Percentiles rank a stretch among this genome's conserved stretches.
phyloP scores from a whole-genome alignment of 2,329 filamentous ascomycete species.

The Penicillium verrucosum region DNA sequence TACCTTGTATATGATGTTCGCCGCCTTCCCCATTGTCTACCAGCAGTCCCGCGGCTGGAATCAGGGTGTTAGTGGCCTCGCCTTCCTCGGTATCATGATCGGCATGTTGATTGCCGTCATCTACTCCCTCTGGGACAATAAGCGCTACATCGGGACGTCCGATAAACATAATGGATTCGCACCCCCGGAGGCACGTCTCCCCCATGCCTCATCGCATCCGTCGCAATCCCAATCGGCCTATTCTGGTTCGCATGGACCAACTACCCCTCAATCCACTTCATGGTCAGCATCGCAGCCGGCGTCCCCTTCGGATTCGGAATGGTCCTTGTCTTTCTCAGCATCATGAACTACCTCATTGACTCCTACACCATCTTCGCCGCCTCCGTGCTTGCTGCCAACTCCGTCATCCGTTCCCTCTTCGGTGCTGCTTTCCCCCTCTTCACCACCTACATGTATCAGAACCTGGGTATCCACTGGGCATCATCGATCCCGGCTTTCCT shows the following conservation, averaged over 20 bases:
- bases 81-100: conserved; percentile 33
- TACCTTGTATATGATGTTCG: conserved; percentile 32
- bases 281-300: conserved; percentile 25
- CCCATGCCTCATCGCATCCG: conserved; percentile 24
- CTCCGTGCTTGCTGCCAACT: conserved; percentile 26
- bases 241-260: conserved; percentile 38
- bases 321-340: conserved; percentile 25
- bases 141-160: conserved; percentile 22
- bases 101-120: conserved; percentile 28
- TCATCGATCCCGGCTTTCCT: conserved; percentile 26
- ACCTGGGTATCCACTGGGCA: conserved; percentile 28
- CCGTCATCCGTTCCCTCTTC: conserved; percentile 25
- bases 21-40: conserved; percentile 32
- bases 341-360: conserved; percentile 30
- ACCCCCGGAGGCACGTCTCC: conserved; percentile 30
- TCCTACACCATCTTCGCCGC: conserved; percentile 29
- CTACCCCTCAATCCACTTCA: conserved; percentile 25
- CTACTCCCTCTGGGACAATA: conserved; percentile 27
- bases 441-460: conserved; percentile 27
- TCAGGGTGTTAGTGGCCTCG: conserved; percentile 25
- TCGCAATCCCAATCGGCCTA: conserved; percentile 27
- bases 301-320: conserved; percentile 28
- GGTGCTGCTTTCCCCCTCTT: conserved; percentile 29
- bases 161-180: conserved; percentile 21
- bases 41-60: conserved; percentile 30